Base-by-base conservation (phyloP, 2,329 filamentous ascomycete species). In the Alternaria triticimaculans region DNA sequence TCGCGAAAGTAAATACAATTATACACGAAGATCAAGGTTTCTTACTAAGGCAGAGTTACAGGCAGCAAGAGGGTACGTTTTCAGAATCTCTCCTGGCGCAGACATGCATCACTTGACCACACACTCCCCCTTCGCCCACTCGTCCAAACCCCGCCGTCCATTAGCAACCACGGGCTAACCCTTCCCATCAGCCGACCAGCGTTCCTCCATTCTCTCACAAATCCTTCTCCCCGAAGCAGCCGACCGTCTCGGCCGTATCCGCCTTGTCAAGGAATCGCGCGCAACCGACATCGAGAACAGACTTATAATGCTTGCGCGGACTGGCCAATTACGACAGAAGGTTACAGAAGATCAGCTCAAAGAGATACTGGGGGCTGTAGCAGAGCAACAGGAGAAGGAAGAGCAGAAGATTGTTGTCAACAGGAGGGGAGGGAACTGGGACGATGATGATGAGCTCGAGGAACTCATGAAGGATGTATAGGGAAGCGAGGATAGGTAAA, bases 141-240 rank as follows among this genome's bases (percentile, higher is more conserved):
- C 15, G 48, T 21, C 43, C 49, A 45, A 66, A 79, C 72, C 69
- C 63, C 37, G 37, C 37, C 37, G 37, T 41, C 44, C 84, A 87
- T 11, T 25, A 23, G 23, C 49, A 12, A 28, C 28, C 23, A 15
- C 28, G 7, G 21, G 64, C 64, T 66, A 65, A 71, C 62, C 57
- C 77, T 75, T 61, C 68, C 64, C 37, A 58, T 82, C 87, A 84
- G 86, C 88, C 68, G 92, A 95, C 79, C 90, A 91, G 43, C 91
- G 93, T 63, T 84, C 89, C 74, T 86, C 88, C 63, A 91, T 97
- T 72, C 90, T 99, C 66, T 88, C 87, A 72, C 96, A 98, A 82
- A 98, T 99, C 84, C 92, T 99, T 66, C 90, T 94, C 75, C 96
- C 96, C 70, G 93, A 95, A 77, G 96, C 96, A 18, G 92, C 93